Percentiles rank a stretch among this genome's conserved stretches.
Conservation (phyloP, 179 eudicot species). For the Nepenthes alata region DNA sequence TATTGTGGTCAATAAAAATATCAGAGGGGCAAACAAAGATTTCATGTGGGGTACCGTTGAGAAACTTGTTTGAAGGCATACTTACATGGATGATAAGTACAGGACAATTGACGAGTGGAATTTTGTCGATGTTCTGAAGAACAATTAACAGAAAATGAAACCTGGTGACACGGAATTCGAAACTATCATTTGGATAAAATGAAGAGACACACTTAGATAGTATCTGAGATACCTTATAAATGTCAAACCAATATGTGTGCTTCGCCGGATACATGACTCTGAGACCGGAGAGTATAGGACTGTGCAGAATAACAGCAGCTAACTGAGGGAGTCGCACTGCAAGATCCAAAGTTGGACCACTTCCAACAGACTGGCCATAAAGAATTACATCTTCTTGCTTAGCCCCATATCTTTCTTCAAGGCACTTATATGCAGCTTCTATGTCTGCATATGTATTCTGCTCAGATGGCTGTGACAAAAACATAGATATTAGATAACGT, state of each 20-base stretch:
- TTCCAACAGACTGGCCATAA: constrained; percentile 8
- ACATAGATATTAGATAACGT: neutral
- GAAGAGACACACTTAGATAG: neutral
- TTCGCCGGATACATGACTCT: constrained; percentile 13
- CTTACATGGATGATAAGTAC: constrained; percentile 64
- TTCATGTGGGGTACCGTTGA: neutral
- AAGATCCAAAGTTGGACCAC: constrained; percentile 12
- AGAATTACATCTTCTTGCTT: constrained; percentile 14
- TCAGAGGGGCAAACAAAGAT: no score
- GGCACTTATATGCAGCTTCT: constrained; percentile 22
- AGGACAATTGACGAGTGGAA: constrained; percentile 44
- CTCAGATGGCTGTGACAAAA: constrained; percentile 13
- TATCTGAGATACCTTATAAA: constrained; percentile 8
- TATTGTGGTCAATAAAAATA: no score
- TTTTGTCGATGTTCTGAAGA: constrained; percentile 59
- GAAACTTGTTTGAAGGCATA: constrained; percentile 5
- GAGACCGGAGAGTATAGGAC: constrained; percentile 13
- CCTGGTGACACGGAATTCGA: neutral
- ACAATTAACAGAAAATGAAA: constrained; percentile 6
- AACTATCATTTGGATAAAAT: neutral
- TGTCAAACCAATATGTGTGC: constrained; percentile 10
- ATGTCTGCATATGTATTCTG: constrained; percentile 20
- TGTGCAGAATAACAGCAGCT: constrained; percentile 11
- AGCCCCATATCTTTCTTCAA: constrained; percentile 15
- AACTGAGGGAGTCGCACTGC: constrained; percentile 10